Evolutionary conservation across 2,329 filamentous ascomycete genomes (phyloP), one percentile per base, ranked within the genome.

Genomic region (Chaetoscypha palmicola): DNA sequence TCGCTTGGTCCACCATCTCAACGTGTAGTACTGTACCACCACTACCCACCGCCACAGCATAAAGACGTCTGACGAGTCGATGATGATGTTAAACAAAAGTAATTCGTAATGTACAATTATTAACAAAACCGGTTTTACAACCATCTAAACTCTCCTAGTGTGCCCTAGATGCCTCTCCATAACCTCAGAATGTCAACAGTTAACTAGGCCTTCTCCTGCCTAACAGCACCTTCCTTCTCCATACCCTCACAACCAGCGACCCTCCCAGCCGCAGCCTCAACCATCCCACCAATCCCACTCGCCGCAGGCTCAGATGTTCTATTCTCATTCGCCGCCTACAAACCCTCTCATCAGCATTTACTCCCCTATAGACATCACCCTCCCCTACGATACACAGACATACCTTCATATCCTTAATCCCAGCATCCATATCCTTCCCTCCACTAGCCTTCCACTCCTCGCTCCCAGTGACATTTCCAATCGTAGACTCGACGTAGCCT

Each of bases 161-260:
- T 28, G 4, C 28, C 28, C 16, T 10, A n/a, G n/a, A n/a, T n/a
- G n/a, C n/a, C n/a, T n/a, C n/a, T n/a, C n/a, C n/a, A n/a, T n/a
- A n/a, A n/a, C n/a, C n/a, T n/a, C n/a, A n/a, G n/a, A n/a, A n/a
- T n/a, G n/a, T n/a, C n/a, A n/a, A n/a, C n/a, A n/a, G n/a, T 17
- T 30, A 9, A 46, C 10, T 31, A 14, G 26, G 46, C 43, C 35
- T 54, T 56, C 16, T 42, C 47, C 49, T 54, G 51, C 56, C 74
- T 80, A 14, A 67, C 70, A 11, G 65, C 68, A 0, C 79, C 80
- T 61, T 83, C 79, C 43, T 72, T 70, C 62, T 75, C 66, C 82
- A 86, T 86, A 0, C 82, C 82, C 62, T 82, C 77, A 52, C 82
- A 86, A 0, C 82, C 81, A 0, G 77, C 72, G 1, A 74, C 63